Evolutionary conservation across 768 basidiomycete genomes (phyloP), one percentile per base, ranked within the genome.

Genomic region (Cyclocybe cylindracea): DNA sequence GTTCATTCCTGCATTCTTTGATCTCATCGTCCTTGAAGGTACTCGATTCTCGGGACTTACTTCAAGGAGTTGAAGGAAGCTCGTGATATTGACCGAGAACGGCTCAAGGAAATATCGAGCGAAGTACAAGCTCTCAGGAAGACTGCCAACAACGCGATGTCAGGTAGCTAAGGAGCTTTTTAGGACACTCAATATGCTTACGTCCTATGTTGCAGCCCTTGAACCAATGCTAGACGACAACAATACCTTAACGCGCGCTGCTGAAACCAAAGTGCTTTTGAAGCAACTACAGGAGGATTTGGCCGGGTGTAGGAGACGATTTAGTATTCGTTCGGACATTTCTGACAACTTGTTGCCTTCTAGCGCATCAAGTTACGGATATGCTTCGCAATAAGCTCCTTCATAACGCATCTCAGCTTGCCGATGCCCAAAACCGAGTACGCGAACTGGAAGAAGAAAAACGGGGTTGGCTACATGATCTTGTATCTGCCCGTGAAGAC

Each of bases 331-430:
- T 31, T n/a, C 37, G 2, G 16, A 19, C 5, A 13, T 7, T 5
- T 24, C n/a, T n/a, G 7, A 36, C 19, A 31, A 18, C 13, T 16
- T n/a, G 18, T 10, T 34, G 8, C 16, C 18, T 44, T 50, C 2
- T 36, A 76, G 73, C 74, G 4, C 63, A 67, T 32, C 66, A 72
- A 39, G 72, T 75, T 5, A 70, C 64, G 3, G 74, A 75, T 38
- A 59, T 77, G 4, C 61, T 75, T 2, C 67, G 74, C 18, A 70
- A 73, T 49, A 75, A 76, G 49, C 61, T 74, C 0, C 66, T 71
- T 40, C 55, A 68, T 42, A 60, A 70, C 13, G 63, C 70, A 1
- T 59, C 66, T 7, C 66, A 70, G 39, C 56, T 75, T 1, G 70
- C 68, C 1, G 70, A 73, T 13, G 42, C 68, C 1, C 67, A 66